phyloP scores from a whole-genome alignment of 2,329 filamentous ascomycete species.

The Epichloe aotearoae region DNA sequence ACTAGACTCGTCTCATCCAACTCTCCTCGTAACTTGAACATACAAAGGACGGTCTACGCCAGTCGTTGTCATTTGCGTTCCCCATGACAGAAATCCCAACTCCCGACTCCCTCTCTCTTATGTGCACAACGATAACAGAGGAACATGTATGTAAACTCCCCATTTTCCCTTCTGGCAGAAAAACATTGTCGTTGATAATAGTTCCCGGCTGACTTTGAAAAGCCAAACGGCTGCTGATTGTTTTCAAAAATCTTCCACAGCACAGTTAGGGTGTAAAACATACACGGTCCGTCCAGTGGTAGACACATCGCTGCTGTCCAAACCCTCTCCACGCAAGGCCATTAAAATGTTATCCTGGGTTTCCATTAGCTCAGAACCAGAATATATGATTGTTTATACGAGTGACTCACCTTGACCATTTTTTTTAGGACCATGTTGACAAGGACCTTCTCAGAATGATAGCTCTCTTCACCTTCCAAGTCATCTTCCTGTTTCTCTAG shows the following conservation, averaged over 20 bases:
- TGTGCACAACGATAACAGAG: neutral
- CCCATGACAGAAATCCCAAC: too few species aligned
- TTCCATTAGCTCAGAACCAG: slow-evolving; percentile 14
- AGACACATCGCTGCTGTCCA: slow-evolving; percentile 33
- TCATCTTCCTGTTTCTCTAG: slow-evolving; percentile 82
- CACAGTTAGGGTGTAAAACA: slow-evolving; percentile 88
- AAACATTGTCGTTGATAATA: neutral
- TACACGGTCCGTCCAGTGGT: slow-evolving; percentile 47
- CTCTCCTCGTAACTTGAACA: neutral
- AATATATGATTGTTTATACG: too few species aligned
- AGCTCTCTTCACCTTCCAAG: slow-evolving; percentile 66
- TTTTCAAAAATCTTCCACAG: slow-evolving; percentile 49
- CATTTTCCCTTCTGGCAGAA: too few species aligned
- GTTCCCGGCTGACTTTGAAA: neutral
- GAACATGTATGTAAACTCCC: too few species aligned
- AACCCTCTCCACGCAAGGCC: slow-evolving; percentile 54
- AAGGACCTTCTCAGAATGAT: slow-evolving; percentile 60
- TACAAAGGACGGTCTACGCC: too few species aligned
- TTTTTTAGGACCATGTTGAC: slow-evolving; percentile 80
- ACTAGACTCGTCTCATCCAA: neutral
- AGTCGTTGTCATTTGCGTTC: too few species aligned
- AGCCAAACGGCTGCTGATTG: neutral
- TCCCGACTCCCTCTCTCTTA: too few species aligned
- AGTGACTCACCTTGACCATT: slow-evolving; percentile 73
- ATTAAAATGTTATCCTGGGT: slow-evolving; percentile 76